These are phyloP conservation scores for Verticillium zaregamsianum DNA, from an alignment of 2,329 filamentous ascomycete species.

Conservation along the genomic window DNA sequence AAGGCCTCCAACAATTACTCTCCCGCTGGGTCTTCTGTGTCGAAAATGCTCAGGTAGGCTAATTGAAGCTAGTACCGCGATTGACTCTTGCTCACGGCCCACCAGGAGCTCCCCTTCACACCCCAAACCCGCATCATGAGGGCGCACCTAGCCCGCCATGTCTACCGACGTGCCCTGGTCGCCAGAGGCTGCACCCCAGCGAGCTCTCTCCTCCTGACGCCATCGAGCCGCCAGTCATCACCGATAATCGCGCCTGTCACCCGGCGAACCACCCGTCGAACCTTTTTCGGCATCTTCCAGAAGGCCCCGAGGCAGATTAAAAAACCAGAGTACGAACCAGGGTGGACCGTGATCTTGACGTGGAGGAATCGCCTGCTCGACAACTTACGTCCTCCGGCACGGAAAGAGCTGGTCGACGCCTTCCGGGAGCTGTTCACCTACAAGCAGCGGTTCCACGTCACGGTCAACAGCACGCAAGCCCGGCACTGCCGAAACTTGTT, in stretches of 20 bases:
- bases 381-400: slow-evolving; percentile 59
- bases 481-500: slow-evolving; percentile 52
- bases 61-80: not conserved
- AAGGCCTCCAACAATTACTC: not conserved
- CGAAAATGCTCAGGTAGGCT: not conserved
- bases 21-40: not conserved
- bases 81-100: not conserved
- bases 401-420: slow-evolving; percentile 59
- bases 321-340: slow-evolving; percentile 62
- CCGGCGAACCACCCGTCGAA: slow-evolving; percentile 23
- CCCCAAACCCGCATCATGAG: slow-evolving; percentile 31
- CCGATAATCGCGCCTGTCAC: slow-evolving; percentile 17
- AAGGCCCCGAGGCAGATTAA: slow-evolving; percentile 57
- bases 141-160: slow-evolving; percentile 40
- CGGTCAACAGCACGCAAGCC: slow-evolving; percentile 64
- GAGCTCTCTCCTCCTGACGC: slow-evolving; percentile 25
- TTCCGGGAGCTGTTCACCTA: slow-evolving; percentile 60
- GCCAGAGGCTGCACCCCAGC: slow-evolving; percentile 26
- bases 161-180: slow-evolving; percentile 32
- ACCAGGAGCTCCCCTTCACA: not conserved
- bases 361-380: slow-evolving; percentile 60
- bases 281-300: slow-evolving; percentile 60
- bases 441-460: slow-evolving; percentile 41
- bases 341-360: slow-evolving; percentile 67
- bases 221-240: slow-evolving; percentile 19